Percentiles rank a stretch among this genome's conserved stretches.
Evolutionary conservation across 2,329 filamentous ascomycete species (phyloP).

Genomic region (Tolypocladium ovalisporum): DNA sequence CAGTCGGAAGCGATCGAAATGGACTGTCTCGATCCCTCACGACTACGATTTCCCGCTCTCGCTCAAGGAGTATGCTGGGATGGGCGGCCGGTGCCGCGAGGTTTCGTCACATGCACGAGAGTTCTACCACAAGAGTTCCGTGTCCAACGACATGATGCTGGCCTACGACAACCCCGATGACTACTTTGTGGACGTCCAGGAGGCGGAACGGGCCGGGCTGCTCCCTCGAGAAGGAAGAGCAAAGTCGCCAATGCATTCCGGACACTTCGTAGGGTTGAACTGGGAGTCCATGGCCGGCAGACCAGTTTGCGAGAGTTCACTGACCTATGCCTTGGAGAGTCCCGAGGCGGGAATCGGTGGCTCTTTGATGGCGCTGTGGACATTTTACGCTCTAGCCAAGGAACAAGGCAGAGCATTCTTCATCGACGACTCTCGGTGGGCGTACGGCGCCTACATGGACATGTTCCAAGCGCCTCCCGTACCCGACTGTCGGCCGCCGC

Average conservation of each 20-base stretch:
- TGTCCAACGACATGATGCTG: slow-evolving; percentile 32
- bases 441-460: slow-evolving; percentile 63
- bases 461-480: slow-evolving; percentile 60
- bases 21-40: slow-evolving; percentile 72
- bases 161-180: slow-evolving; percentile 52
- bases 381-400: slow-evolving; percentile 68
- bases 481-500: slow-evolving; percentile 58
- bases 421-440: slow-evolving; percentile 74
- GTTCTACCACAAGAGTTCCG: slow-evolving; percentile 22
- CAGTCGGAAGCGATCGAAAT: slow-evolving; percentile 51
- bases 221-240: slow-evolving; percentile 34
- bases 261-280: slow-evolving; percentile 37
- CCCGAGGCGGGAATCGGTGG: slow-evolving; percentile 67
- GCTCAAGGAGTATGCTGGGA: slow-evolving; percentile 54
- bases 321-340: slow-evolving; percentile 69
- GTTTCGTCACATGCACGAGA: slow-evolving; percentile 48
- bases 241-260: slow-evolving; percentile 26
- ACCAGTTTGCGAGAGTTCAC: slow-evolving; percentile 54
- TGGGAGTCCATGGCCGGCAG: slow-evolving; percentile 31
- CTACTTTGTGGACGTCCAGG: slow-evolving; percentile 63
- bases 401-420: slow-evolving; percentile 70
- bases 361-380: slow-evolving; percentile 71
- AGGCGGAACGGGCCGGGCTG: slow-evolving; percentile 56
- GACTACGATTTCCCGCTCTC: slow-evolving; percentile 55
- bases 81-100: slow-evolving; percentile 57